Percentiles rank a stretch among this genome's conserved stretches.
Conservation (phyloP, 352 stramenopile species). For the Phytophthora colocasiae region DNA sequence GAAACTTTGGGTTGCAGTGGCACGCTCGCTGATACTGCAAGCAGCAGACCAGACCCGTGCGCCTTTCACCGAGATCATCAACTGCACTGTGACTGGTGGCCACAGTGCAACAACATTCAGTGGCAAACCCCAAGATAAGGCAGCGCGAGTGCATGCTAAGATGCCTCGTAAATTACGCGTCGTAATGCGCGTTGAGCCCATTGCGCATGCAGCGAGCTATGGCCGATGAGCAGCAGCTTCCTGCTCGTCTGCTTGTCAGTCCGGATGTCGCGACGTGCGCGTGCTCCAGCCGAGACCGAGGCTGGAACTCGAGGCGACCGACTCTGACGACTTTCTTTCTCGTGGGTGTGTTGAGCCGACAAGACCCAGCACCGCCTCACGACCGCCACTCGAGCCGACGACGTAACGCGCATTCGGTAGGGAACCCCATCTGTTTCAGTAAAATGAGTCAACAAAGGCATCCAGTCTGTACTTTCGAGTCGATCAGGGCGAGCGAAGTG, state of each 20-base stretch:
- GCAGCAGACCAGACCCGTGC: constrained; percentile 5
- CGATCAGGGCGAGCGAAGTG: not conserved
- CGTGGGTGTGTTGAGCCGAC: constrained; percentile 17
- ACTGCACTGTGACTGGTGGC: constrained; percentile 6
- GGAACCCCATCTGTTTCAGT: constrained; percentile 10
- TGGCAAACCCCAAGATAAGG: constrained; percentile 4
- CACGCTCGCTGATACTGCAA: constrained; percentile 5
- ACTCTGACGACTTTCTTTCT: constrained; percentile 21
- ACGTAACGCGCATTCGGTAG: constrained; percentile 14
- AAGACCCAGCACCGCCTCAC: constrained; percentile 16
- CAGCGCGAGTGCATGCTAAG: not conserved
- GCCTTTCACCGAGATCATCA: constrained; percentile 18
- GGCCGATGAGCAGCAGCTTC: constrained; percentile 1
- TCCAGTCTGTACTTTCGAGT: not conserved
- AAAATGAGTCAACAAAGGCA: constrained; percentile 28
- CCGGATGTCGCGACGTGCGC: constrained; percentile 26
- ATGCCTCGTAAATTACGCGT: not conserved
- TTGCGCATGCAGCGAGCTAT: not conserved
- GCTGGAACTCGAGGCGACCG: constrained; percentile 1
- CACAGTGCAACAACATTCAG: not conserved
- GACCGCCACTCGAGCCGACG: constrained; percentile 9
- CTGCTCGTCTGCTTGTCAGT: constrained; percentile 21
- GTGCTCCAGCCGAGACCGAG: constrained; percentile 6
- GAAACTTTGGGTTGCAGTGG: constrained; percentile 23
- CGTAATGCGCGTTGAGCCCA: not conserved